Base-by-base conservation (phyloP, 208 protist genomes). In the Crithidia brevicula region DNA sequence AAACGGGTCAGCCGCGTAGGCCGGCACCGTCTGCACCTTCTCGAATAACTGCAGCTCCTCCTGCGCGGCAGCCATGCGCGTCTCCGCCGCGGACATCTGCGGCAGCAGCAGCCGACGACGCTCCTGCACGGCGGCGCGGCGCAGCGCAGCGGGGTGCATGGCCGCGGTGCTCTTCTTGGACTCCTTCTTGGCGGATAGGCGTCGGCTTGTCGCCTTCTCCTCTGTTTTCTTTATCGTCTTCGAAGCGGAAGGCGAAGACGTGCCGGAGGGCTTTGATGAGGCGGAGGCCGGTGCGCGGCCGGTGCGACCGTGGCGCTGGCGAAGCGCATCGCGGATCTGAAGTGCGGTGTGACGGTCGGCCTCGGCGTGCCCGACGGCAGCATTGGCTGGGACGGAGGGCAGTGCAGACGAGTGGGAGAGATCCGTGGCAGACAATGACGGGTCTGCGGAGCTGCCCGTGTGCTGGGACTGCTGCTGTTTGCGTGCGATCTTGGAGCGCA, bases 31-130 rank as follows among this genome's bases (percentile, higher is more conserved):
- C 42, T 73, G 43, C 23, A 88, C 79, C 34, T 71, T 53, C n/a
- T 95, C 82, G 58, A 89, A 92, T 1, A 88, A 45, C 4, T 61
- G 45, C 40, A 95, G 47, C 54, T 95, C 89, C 27, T 56, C 75
- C 58, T 84, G 69, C 20, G 78, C 80, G 18, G 68, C 30, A 6
- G 73, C 69, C 80, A 94, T 85, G 27, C 83, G 67, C 61, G 53
- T 60, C 72, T 80, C 79, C 11, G 82, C 84, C 1, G 79, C 59
- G 38, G 74, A 57, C 47, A 64, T 36, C 3, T 20, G 42, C 16
- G 69, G 69, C 23, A 59, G 20, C 27, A 64, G 18, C 3, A 68
- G 40, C 8, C 61, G 69, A 9, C 54, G 53, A 2, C 61, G 69
- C 46, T 68, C 53, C 42, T 31, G 52, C 16, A 43, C 60, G n/a